Evolutionary conservation across 257 asterid species (phyloP), one percentile per base, ranked within the genome.

Genomic region (Plectranthus barbatus): DNA sequence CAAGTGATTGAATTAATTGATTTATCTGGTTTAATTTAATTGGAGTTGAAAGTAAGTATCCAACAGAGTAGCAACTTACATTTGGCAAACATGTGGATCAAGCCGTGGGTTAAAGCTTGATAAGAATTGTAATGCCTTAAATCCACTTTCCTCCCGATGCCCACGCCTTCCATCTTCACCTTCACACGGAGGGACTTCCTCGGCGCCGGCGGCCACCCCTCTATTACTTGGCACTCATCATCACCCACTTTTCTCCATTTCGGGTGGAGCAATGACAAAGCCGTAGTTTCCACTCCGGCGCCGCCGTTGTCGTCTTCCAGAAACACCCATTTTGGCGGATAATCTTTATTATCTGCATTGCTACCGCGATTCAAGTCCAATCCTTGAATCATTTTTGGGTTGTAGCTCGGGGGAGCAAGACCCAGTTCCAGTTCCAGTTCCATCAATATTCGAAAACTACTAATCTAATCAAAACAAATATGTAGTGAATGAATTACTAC

Each of bases 401-500:
- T 67, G 48, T 75, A 72, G 69, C 60, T 68, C 3, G 79, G 80
- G 63, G 74, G 88, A 51, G 79, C 85, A 57, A 86, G 85, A 5
- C 88, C 80, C 11, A 86, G 77, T 8, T 85, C 81, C 10, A 86
- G 77, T 60, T 86, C 91, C 10, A 86, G 85, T 51, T 86, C 95
- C 95, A 86, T 85, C 9, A 0, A 49, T 15, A 9, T 10, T 7
- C 41, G 45, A 40, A 4, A 40, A 40, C 1, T 40, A 10, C 7
- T 4, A 2, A 40, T 11, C 5, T 1, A 12, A 10, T 1, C 15
- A 12, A 40, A 12, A 0, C 31, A 26, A 26, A 26, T 26, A 26
- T 26, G 31, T 1, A 26, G 31, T 26, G 5, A 1, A 26, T 26
- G n/a, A n/a, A n/a, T n/a, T n/a, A n/a, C n/a, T n/a, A n/a, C n/a